phyloP scores from a whole-genome alignment of 208 protist species.

The Novymonas esmeraldas region DNA sequence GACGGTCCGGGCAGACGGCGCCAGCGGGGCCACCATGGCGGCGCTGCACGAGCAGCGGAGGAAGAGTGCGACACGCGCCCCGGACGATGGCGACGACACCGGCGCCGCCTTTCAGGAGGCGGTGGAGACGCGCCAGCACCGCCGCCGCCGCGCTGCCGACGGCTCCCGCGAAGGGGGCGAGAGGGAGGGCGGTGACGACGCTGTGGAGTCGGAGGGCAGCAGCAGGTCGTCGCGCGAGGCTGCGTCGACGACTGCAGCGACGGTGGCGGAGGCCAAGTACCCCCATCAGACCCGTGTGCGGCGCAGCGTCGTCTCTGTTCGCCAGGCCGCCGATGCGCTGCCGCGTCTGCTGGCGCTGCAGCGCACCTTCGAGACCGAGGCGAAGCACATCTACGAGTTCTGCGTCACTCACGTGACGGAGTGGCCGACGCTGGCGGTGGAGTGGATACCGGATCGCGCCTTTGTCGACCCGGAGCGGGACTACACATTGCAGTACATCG shows the following conservation, averaged over 20 bases:
- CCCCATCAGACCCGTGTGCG: conserved; percentile 1
- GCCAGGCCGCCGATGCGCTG: conserved; percentile 25
- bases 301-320: not conserved
- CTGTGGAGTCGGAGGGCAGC: not conserved
- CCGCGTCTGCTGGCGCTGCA: conserved; percentile 49
- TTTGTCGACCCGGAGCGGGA: conserved; percentile 48
- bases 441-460: conserved; percentile 58
- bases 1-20: not conserved
- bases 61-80: not conserved
- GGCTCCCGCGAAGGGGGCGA: not conserved
- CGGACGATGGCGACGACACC: not conserved
- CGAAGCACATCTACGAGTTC: conserved; percentile 46
- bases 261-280: not conserved
- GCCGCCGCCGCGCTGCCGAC: not conserved
- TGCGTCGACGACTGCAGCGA: too few relatives aligned
- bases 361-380: conserved; percentile 42
- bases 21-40: not conserved
- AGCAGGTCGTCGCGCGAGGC: too few relatives aligned
- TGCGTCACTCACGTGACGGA: conserved; percentile 51
- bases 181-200: not conserved
- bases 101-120: conserved; percentile 2
- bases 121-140: not conserved
- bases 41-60: conserved; percentile 2
- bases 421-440: conserved; percentile 62
- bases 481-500: conserved; percentile 67